These are phyloP conservation scores for Silene vulgaris DNA, from an alignment of 179 eudicot species.

Conservation along the genomic window DNA sequence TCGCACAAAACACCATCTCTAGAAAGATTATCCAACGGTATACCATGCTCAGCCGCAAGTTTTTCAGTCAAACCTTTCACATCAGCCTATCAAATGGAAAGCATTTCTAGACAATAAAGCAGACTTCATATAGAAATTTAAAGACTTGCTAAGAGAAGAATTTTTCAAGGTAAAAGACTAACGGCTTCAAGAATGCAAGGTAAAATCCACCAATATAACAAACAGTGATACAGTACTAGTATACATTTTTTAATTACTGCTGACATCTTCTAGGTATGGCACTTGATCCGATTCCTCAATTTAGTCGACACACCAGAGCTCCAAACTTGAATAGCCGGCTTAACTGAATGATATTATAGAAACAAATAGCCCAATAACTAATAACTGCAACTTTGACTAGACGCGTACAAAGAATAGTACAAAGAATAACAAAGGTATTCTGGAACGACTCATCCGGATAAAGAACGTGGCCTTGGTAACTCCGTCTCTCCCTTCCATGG, in stretches of 20 bases:
- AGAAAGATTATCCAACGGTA: slow-evolving; percentile 31
- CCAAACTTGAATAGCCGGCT: not conserved
- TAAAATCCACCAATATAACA: slow-evolving; percentile 6
- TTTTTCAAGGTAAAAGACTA: slow-evolving; percentile 2
- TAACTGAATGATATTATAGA: too few species aligned
- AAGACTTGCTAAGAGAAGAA: not conserved
- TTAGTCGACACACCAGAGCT: not conserved
- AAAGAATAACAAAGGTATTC: not conserved
- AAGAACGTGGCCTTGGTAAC: not conserved
- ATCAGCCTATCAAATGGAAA: slow-evolving; percentile 46
- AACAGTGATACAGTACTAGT: not conserved
- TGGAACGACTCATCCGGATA: not conserved
- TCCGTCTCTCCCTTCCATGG: not conserved
- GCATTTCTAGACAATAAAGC: slow-evolving; percentile 24
- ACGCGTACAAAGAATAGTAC: not conserved
- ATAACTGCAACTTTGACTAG: not conserved
- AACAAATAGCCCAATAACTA: too few species aligned
- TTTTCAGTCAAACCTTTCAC: slow-evolving; percentile 43
- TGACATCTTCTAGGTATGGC: not conserved
- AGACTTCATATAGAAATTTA: slow-evolving; percentile 11
- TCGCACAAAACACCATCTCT: slow-evolving; percentile 52
- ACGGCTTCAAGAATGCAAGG: not conserved
- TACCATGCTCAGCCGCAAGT: slow-evolving; percentile 29
- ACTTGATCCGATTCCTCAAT: slow-evolving; percentile 10
- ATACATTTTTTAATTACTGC: slow-evolving; percentile 6